A percentile compares a stretch with the other conserved stretches of the same genome.
These are phyloP conservation scores for Plasmodium yoelii DNA, from an alignment of 169 alveolate genomes.

Conservation along the genomic window DNA sequence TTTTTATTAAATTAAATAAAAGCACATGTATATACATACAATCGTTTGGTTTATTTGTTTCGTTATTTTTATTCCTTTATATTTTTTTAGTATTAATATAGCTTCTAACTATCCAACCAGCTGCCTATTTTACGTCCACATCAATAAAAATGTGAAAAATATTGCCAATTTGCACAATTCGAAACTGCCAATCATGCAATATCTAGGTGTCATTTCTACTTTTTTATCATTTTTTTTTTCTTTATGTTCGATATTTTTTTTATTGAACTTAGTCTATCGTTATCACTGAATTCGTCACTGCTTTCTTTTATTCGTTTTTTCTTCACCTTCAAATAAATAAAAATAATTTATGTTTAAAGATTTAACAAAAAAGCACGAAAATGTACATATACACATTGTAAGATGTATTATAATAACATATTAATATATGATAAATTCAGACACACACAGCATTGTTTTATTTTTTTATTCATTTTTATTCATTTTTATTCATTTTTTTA, in stretches of 20 bases:
- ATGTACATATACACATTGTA: background rate
- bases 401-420: background rate
- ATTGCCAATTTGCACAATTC: no score
- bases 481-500: no score
- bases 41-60: background rate
- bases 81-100: background rate
- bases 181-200: background rate
- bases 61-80: background rate
- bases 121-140: no score
- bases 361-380: background rate
- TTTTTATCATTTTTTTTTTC: constrained; percentile 27
- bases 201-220: background rate
- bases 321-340: constrained; percentile 31
- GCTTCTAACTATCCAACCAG: no score
- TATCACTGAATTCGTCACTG: constrained; percentile 62
- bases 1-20: constrained; percentile 6
- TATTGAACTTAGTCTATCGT: background rate
- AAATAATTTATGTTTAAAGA: background rate
- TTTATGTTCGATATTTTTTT: constrained; percentile 31
- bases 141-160: no score
- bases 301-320: constrained; percentile 50
- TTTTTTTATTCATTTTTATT: no score
- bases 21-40: background rate
- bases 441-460: background rate
- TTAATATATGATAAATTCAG: background rate